Base-by-base conservation (phyloP, 208 protist genomes). In the Trypanosoma brucei region DNA sequence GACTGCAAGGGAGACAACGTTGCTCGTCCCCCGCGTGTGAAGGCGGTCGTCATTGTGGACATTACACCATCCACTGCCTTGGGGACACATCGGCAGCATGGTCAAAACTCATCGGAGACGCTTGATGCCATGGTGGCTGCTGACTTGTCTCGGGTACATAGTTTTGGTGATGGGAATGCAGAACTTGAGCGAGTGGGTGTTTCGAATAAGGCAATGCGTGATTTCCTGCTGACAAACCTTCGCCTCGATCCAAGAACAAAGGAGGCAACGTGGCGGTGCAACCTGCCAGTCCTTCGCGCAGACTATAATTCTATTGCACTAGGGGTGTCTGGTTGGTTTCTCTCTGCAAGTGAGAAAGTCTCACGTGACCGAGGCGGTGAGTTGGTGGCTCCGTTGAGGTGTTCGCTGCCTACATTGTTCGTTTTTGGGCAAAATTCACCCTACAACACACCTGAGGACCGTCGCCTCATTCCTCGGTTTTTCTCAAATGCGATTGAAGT, bases 151-250 rank as follows among this genome's bases (percentile, higher is more conserved):
- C 57, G 42, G 5, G 75, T 92, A 13, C 75, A 76, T 67, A 88
- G 39, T 71, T 83, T 84, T 69, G 50, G 64, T 1, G 77, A 84
- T 33, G 79, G 70, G 1, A 31, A 60, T 3, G 40, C n/a, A 31
- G 81, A 86, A 59, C 73, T 95, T 51, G 63, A 72, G 13, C 72
- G 76, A 1, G 81, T 81, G 33, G 88, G 85, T 11, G 78, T 92
- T 39, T 36, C 42, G 40, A 76, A 84, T 42, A 75, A 81, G 58
- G 67, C 33, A 30, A 89, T 95, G 82, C 78, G 85, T 13, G 71
- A 83, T 62, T 95, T 95, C 65, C 62, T 91, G 6, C 38, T 79
- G 34, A 95, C 88, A 30, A 95, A 95, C 61, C 60, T 95, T 11
- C 68, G 72, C 14, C 64, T 91, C 5, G 59, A 76, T 52, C 50